Conservation (phyloP, 1,284 basidiomycete genomes). For the Wolfiporia cocos region DNA sequence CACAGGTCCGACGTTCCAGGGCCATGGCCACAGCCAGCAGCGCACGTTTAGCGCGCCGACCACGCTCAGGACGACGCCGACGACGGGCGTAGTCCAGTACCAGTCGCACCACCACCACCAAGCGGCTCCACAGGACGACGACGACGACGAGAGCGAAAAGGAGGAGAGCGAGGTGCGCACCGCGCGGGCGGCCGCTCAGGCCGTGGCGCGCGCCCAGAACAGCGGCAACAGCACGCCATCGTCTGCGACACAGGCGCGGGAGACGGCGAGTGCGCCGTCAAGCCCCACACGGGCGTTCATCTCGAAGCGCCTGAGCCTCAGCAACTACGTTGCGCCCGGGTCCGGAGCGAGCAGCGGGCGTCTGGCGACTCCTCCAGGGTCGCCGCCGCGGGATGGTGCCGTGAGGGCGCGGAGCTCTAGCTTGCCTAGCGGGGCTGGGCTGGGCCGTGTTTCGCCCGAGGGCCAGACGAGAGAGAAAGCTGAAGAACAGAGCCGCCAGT, state of each 20-base stretch:
- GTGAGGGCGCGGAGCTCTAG: slow-evolving; percentile 14
- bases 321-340: slow-evolving; percentile 41
- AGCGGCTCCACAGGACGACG: slow-evolving; percentile 5
- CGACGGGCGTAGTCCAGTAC: slow-evolving; percentile 17
- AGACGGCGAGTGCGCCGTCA: slow-evolving; percentile 9
- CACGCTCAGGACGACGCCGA: slow-evolving; percentile 28
- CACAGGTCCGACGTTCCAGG: slow-evolving; percentile 8
- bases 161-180: slow-evolving; percentile 12
- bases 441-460: slow-evolving; percentile 6
- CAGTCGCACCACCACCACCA: neutral
- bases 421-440: slow-evolving; percentile 11
- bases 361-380: slow-evolving; percentile 24
- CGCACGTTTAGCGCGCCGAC: slow-evolving; percentile 30
- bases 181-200: slow-evolving; percentile 14
- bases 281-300: slow-evolving; percentile 19
- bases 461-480: slow-evolving; percentile 12
- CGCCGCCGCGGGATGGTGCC: slow-evolving; percentile 14
- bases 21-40: slow-evolving; percentile 20
- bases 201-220: slow-evolving; percentile 10
- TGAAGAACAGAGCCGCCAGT: slow-evolving; percentile 5
- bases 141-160: slow-evolving; percentile 2
- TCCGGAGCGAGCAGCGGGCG: neutral
- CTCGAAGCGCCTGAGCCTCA: slow-evolving; percentile 36
- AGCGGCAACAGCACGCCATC: slow-evolving; percentile 4
- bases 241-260: slow-evolving; percentile 10